Evolutionary conservation across 306 rosid species (phyloP).

Genomic region (Malus fusca): DNA sequence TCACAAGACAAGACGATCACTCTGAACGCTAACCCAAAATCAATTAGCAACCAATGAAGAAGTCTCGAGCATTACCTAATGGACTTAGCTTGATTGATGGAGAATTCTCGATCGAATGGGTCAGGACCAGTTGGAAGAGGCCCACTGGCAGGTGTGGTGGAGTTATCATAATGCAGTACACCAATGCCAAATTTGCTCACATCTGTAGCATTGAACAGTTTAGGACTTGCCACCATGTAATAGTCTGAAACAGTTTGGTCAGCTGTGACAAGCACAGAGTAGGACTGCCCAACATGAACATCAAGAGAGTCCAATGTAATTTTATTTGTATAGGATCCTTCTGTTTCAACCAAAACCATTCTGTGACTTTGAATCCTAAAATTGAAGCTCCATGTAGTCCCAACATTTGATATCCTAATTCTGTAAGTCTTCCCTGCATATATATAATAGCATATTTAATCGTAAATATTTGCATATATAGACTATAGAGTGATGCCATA

Average conservation of each 20-base stretch:
- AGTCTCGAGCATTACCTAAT: conserved; percentile 26
- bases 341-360: conserved; percentile 54
- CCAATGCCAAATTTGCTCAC: conserved; percentile 27
- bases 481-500: neutral
- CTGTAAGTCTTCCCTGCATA: conserved; percentile 50
- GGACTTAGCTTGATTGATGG: conserved; percentile 45
- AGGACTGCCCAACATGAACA: conserved; percentile 78
- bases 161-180: conserved; percentile 46
- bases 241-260: conserved; percentile 41
- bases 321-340: conserved; percentile 58
- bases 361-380: conserved; percentile 56
- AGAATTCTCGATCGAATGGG: conserved; percentile 44
- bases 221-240: conserved; percentile 65
- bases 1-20: neutral
- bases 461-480: neutral
- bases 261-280: conserved; percentile 59
- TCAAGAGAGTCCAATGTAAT: conserved; percentile 48
- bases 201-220: conserved; percentile 12
- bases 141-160: conserved; percentile 35
- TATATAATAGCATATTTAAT: neutral
- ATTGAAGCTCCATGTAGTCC: conserved; percentile 55
- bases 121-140: conserved; percentile 48
- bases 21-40: neutral
- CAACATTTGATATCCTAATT: conserved; percentile 69
- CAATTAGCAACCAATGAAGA: neutral